Percentiles rank a stretch among this genome's conserved stretches.
phyloP scores from a whole-genome alignment of 1,284 basidiomycete genomes.

The Cutaneotrichosporon spelunceum region DNA sequence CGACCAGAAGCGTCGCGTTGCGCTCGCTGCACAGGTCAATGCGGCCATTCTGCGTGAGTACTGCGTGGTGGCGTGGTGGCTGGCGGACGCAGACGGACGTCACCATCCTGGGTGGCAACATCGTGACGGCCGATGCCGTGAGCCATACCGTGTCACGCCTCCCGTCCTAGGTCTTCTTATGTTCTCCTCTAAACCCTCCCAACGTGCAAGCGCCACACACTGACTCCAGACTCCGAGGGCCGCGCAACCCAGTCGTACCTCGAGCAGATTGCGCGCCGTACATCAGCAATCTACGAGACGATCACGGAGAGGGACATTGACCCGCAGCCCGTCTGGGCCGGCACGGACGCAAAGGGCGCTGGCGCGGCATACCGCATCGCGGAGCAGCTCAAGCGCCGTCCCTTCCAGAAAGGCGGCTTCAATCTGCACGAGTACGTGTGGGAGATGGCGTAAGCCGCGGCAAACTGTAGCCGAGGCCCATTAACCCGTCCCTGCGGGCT shows the following conservation, averaged over 20 bases:
- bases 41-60: conserved; percentile 49
- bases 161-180: neutral
- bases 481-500: neutral
- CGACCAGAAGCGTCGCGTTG: conserved; percentile 43
- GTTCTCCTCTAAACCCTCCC: neutral
- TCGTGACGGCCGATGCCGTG: neutral
- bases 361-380: conserved; percentile 20
- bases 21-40: conserved; percentile 48
- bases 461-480: neutral
- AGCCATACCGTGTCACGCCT: neutral
- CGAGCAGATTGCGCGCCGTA: conserved; percentile 33
- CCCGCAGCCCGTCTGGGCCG: conserved; percentile 36
- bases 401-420: conserved; percentile 23
- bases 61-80: neutral
- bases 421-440: conserved; percentile 24
- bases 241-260: conserved; percentile 31
- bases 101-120: neutral
- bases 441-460: conserved; percentile 15
- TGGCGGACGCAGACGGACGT: neutral
- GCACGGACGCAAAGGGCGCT: conserved; percentile 17
- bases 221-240: conserved; percentile 31
- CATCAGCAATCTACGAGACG: conserved; percentile 31
- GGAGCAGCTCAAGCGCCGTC: conserved; percentile 24
- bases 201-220: neutral
- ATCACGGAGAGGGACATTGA: conserved; percentile 34